phyloP scores from a whole-genome alignment of 2,329 filamentous ascomycete genomes.

The Arthrobotrys musiformis region DNA sequence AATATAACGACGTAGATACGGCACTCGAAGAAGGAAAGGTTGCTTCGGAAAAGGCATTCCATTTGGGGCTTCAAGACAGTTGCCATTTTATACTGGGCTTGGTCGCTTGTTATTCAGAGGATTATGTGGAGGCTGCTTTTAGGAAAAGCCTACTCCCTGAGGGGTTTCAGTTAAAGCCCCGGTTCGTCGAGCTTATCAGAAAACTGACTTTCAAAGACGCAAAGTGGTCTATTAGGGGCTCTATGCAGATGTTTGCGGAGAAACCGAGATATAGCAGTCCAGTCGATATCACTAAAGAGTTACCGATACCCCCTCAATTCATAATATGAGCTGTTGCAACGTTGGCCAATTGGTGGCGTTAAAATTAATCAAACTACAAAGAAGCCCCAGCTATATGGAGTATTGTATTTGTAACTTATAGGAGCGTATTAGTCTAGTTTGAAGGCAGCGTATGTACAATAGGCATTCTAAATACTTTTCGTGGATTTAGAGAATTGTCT shows the following conservation, averaged over 20 bases:
- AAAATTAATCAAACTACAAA: no score
- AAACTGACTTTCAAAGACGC: slow-evolving; percentile 35
- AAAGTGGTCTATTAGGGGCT: slow-evolving; percentile 24
- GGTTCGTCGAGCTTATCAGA: slow-evolving; percentile 31
- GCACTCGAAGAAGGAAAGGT: slow-evolving; percentile 31
- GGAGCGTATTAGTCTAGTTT: no score
- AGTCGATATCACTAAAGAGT: slow-evolving; percentile 34
- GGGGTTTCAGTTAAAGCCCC: slow-evolving; percentile 27
- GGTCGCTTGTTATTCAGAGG: slow-evolving; percentile 41
- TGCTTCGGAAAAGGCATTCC: slow-evolving; percentile 29
- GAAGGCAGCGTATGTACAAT: no score
- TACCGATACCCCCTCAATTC: slow-evolving; percentile 27
- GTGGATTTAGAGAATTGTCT: no score
- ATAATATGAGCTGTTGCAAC: not conserved
- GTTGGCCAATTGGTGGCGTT: no score
- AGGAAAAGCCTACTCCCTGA: slow-evolving; percentile 30
- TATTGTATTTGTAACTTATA: no score
- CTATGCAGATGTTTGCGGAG: slow-evolving; percentile 2
- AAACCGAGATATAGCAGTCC: slow-evolving; percentile 30
- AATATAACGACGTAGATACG: slow-evolving; percentile 33
- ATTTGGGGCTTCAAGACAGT: slow-evolving; percentile 12
- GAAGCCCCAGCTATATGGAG: no score
- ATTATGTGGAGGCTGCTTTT: slow-evolving; percentile 35
- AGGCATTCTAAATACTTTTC: no score
- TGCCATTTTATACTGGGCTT: slow-evolving; percentile 44